These are phyloP conservation scores for Lichtheimia ramosa DNA, from an alignment of 371 early-diverging fungal genomes.

Conservation along the genomic window DNA sequence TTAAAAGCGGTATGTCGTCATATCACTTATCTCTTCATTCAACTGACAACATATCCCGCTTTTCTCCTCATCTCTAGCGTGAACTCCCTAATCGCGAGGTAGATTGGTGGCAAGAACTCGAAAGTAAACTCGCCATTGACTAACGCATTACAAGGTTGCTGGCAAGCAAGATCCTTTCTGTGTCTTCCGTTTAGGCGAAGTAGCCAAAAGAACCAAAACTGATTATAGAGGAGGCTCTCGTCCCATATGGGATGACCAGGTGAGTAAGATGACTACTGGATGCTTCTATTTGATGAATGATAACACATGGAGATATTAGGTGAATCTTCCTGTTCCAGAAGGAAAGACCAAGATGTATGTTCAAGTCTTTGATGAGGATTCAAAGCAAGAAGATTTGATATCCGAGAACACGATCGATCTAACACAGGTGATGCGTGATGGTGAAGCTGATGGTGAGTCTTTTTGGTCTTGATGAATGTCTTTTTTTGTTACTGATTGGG, in stretches of 20 bases:
- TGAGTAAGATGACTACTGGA: slow-evolving; percentile 10
- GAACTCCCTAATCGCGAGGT: slow-evolving; percentile 52
- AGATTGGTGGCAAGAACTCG: neutral
- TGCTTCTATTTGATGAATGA: neutral
- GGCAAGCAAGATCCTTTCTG: slow-evolving; percentile 54
- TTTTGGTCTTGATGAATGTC: neutral
- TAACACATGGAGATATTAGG: slow-evolving; percentile 18
- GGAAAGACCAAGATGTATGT: slow-evolving; percentile 42
- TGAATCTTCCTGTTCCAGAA: slow-evolving; percentile 42
- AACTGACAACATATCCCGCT: neutral
- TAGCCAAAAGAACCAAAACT: slow-evolving; percentile 37
- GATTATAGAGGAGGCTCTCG: slow-evolving; percentile 50
- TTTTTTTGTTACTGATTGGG: neutral
- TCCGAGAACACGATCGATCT: slow-evolving; percentile 67
- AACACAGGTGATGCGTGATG: slow-evolving; percentile 55
- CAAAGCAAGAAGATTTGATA: slow-evolving; percentile 59
- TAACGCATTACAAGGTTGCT: slow-evolving; percentile 22
- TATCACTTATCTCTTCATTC: neutral
- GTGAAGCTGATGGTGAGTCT: slow-evolving; percentile 66
- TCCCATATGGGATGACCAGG: slow-evolving; percentile 57
- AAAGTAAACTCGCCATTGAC: no score
- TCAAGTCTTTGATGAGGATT: slow-evolving; percentile 50
- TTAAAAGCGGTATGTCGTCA: slow-evolving; percentile 41
- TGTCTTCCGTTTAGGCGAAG: slow-evolving; percentile 42
- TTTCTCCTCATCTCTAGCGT: slow-evolving; percentile 22